A percentile compares a stretch with the other conserved stretches of the same genome.
Conservation (phyloP, 192 early-diverging fungal species). For the Coemansia sp. region DNA sequence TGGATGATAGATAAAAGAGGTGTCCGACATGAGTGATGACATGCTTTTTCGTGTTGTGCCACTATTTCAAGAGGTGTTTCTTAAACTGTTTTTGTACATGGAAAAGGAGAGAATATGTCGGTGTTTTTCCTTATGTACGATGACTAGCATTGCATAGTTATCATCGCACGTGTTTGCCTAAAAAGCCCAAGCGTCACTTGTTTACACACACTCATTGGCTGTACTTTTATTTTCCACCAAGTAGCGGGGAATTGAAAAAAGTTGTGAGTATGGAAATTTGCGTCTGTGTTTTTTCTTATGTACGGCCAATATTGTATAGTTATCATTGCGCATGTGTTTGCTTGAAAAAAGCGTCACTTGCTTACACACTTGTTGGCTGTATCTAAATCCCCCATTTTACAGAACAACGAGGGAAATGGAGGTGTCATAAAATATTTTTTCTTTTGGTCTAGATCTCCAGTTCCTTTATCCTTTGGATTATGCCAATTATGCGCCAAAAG, state of each 20-base stretch:
- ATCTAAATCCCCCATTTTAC: no score
- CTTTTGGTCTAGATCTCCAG: no score
- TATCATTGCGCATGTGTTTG: background rate
- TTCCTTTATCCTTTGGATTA: no score
- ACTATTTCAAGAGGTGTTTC: background rate
- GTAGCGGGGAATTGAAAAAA: no score
- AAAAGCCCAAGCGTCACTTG: background rate
- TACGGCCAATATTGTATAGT: background rate
- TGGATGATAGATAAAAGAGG: slow-evolving; percentile 13
- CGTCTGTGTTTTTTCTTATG: no score
- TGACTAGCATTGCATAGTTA: background rate
- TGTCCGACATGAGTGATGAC: background rate
- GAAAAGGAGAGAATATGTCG: no score
- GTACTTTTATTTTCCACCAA: no score
- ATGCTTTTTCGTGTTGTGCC: background rate
- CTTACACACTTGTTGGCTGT: background rate
- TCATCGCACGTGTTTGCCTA: background rate
- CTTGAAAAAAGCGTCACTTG: background rate
- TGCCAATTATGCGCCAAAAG: no score
- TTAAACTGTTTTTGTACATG: no score
- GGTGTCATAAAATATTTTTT: no score
- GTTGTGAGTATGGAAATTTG: no score
- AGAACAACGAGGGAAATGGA: no score
- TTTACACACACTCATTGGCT: background rate
- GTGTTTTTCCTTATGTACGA: background rate